Base-by-base conservation (phyloP, 768 basidiomycete species). In the Mycena crocata region DNA sequence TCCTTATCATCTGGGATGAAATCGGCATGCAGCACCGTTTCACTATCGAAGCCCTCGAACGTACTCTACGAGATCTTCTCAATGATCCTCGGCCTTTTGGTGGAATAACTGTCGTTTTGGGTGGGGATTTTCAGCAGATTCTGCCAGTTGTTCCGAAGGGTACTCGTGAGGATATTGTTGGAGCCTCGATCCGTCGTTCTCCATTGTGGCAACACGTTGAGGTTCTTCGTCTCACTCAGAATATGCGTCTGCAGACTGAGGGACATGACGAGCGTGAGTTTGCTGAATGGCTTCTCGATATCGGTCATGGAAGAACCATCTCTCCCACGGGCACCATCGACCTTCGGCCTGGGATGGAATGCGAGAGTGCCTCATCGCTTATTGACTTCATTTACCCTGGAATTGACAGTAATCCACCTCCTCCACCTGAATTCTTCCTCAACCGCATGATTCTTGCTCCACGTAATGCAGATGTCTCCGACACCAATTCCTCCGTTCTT, bases 1-100 rank as follows among this genome's bases (percentile, higher is more conserved):
- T 64, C 15, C 64, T 81, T 1, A 78, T 79, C 65, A 77, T 84
- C 37, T 82, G 79, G 81, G 82, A 82, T 71, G 79, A 82, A 60
- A 72, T 71, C 3, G 62, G 74, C 0, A 81, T 79, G 73, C 79
- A 83, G 46, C 69, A 82, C 50, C 64, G 71, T 0, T 66, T 67
- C 68, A 72, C 66, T 0, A 32, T 76, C 13, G 82, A 83, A 57
- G 76, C 76, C 30, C 70, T 83, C 0, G 81, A 83, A 56, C 45
- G 73, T 0, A 76, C 77, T 0, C 49, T 80, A 0, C 65, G 70
- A 6, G 78, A 81, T 63, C 51, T 81, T 1, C 58, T 70, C 7
- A 46, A 76, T 34, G 31, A 65, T n/a, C 59, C 74, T 8, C 46
- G 28, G 1, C 73, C 71, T 3, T 84, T 80, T 77, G 82, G 78